A percentile compares a stretch with the other conserved stretches of the same genome.
Conservation (phyloP, 208 protist genomes). For the Crithidia fasciculata region DNA sequence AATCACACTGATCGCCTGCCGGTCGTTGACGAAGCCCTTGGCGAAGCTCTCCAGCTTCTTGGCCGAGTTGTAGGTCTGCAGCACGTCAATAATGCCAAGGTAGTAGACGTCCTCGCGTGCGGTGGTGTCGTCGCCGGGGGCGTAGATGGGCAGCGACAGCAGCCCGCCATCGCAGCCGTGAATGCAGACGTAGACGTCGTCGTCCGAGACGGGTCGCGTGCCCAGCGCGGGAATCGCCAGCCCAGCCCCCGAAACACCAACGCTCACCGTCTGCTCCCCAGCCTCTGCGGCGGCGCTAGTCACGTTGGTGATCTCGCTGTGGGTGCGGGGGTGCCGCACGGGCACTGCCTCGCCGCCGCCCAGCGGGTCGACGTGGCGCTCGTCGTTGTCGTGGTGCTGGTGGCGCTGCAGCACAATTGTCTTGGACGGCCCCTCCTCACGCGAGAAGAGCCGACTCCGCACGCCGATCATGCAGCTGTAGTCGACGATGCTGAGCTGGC, state of each 20-base stretch:
- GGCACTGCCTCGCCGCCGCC: neutral
- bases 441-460: constrained; percentile 78
- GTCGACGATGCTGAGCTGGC: constrained; percentile 86
- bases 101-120: constrained; percentile 91
- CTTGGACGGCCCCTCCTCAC: constrained; percentile 65
- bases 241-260: constrained; percentile 1
- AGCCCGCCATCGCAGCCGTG: constrained; percentile 84
- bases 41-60: constrained; percentile 90
- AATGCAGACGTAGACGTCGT: constrained; percentile 65
- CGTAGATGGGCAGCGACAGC: constrained; percentile 80
- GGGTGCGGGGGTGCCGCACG: constrained; percentile 1
- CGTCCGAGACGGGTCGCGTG: constrained; percentile 22
- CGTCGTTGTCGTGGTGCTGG: constrained; percentile 15
- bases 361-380: constrained; percentile 16
- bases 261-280: constrained; percentile 20
- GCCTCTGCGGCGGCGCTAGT: constrained; percentile 21
- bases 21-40: constrained; percentile 81
- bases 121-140: constrained; percentile 65
- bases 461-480: constrained; percentile 94
- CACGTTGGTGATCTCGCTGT: constrained; percentile 24
- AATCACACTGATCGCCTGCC: constrained; percentile 83
- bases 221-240: neutral
- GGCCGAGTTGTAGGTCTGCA: constrained; percentile 88
- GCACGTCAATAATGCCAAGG: constrained; percentile 93
- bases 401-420: constrained; percentile 52